Conservation (phyloP, 2,329 filamentous ascomycete genomes). For the Penicillium aurantiogriseum region DNA sequence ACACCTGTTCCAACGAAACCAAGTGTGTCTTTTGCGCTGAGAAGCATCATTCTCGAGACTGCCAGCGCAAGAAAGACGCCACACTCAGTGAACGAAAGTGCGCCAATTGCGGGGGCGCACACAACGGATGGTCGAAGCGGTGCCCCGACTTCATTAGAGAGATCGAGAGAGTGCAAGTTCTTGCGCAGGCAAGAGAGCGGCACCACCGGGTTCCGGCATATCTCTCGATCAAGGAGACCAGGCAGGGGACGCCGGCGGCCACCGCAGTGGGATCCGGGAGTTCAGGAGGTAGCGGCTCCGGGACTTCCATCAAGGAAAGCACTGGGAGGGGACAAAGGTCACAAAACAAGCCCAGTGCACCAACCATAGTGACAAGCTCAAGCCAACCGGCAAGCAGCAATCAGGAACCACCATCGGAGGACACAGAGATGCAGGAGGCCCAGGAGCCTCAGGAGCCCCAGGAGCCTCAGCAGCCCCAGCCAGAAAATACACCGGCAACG, state of each 20-base stretch:
- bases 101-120: neutral
- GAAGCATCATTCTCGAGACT: neutral
- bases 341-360: too few species aligned
- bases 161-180: neutral
- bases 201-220: neutral
- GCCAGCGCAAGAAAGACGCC: neutral
- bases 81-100: neutral
- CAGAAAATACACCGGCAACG: too few species aligned
- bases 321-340: too few species aligned
- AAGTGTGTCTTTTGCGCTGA: neutral
- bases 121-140: neutral
- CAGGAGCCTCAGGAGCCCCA: too few species aligned
- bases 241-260: accelerated
- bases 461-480: too few species aligned
- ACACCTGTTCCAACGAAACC: neutral
- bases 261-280: neutral
- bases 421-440: too few species aligned
- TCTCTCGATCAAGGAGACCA: too few species aligned
- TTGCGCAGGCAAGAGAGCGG: neutral
- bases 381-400: too few species aligned
- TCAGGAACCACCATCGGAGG: too few species aligned
- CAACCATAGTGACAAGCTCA: too few species aligned
- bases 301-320: neutral
- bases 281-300: neutral
- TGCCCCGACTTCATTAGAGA: neutral